Evolutionary conservation across 164 flowering plant species (phyloP).

Genomic region (Houttuynia cordata): DNA sequence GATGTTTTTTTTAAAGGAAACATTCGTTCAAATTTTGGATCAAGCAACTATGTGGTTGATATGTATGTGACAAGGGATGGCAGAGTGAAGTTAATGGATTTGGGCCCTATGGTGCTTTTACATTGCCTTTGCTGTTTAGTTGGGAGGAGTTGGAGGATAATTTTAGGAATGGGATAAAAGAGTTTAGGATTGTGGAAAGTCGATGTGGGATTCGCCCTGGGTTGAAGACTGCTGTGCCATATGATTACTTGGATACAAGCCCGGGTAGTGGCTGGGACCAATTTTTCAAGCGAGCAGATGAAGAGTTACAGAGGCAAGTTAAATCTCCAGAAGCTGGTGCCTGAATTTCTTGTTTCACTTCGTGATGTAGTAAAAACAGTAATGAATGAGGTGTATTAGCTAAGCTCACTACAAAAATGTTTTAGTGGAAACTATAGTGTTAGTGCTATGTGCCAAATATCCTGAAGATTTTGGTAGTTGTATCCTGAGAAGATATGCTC

Average conservation of each 20-base stretch:
- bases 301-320: constrained; percentile 35
- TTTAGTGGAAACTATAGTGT: too few species aligned
- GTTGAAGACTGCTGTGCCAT: constrained; percentile 87
- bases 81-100: constrained; percentile 71
- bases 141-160: constrained; percentile 78
- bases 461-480: too few species aligned
- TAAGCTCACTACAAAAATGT: too few species aligned
- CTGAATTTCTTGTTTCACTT: constrained; percentile 5
- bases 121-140: constrained; percentile 59
- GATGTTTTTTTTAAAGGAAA: constrained; percentile 33
- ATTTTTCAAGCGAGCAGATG: constrained; percentile 61
- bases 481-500: too few species aligned
- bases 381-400: not conserved
- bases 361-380: not conserved
- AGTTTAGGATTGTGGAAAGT: constrained; percentile 62
- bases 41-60: constrained; percentile 66
- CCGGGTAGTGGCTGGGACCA: constrained; percentile 97
- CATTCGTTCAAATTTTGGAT: constrained; percentile 40
- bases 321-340: constrained; percentile 26
- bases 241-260: constrained; percentile 76
- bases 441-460: too few species aligned
- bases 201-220: constrained; percentile 74
- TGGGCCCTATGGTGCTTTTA: constrained; percentile 76
- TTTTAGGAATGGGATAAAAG: constrained; percentile 4
- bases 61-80: constrained; percentile 58